These are phyloP conservation scores for Spizellomyces sp. DNA, from an alignment of 192 early-diverging fungal species.

Conservation along the genomic window DNA sequence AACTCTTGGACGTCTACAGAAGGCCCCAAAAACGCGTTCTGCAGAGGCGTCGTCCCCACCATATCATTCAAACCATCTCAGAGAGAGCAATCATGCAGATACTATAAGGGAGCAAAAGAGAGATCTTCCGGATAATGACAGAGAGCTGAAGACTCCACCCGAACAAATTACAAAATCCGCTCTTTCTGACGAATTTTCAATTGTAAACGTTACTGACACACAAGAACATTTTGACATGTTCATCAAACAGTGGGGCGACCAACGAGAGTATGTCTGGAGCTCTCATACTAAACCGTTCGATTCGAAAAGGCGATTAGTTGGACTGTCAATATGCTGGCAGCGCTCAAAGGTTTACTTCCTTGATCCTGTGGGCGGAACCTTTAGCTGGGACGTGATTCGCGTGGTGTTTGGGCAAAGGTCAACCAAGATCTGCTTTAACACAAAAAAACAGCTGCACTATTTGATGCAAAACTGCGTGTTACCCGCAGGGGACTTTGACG, in stretches of 20 bases:
- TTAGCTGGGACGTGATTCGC: slow-evolving; percentile 3
- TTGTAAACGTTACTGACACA: neutral
- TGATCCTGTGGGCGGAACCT: neutral
- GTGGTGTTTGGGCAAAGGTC: slow-evolving; percentile 13
- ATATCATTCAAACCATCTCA: neutral
- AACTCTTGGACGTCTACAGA: no score
- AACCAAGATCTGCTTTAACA: slow-evolving; percentile 8
- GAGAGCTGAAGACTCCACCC: neutral
- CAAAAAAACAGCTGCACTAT: slow-evolving; percentile 1
- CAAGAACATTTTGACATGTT: neutral
- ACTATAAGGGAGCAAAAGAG: neutral
- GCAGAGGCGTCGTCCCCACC: neutral
- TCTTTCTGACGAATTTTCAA: neutral
- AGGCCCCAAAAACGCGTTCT: neutral
- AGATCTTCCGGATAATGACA: neutral
- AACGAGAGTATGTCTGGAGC: neutral
- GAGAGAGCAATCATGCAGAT: neutral
- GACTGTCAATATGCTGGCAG: slow-evolving; percentile 16
- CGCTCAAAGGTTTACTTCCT: slow-evolving; percentile 1
- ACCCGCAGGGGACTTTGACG: neutral
- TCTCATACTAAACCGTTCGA: no score
- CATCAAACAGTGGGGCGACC: neutral
- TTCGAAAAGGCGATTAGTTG: neutral
- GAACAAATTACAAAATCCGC: no score
- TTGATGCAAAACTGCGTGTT: slow-evolving; percentile 8